Conservation (phyloP, 768 basidiomycete genomes). For the Lepiota venenata region DNA sequence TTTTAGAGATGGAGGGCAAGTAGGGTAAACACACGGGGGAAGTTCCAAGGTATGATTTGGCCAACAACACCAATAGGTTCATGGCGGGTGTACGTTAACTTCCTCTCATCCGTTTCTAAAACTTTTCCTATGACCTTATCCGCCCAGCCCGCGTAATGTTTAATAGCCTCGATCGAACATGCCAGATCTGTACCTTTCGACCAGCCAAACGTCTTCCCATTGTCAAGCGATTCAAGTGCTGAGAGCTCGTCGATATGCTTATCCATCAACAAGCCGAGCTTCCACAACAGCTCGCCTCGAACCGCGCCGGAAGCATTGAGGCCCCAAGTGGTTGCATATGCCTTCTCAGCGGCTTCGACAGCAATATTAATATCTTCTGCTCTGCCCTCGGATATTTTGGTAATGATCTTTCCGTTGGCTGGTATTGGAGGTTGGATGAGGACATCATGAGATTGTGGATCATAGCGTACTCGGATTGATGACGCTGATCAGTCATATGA, state of each 20-base stretch:
- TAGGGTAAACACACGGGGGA: slow-evolving; percentile 37
- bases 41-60: slow-evolving; percentile 46
- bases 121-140: slow-evolving; percentile 76
- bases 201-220: slow-evolving; percentile 55
- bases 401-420: slow-evolving; percentile 64
- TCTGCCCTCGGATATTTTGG: slow-evolving; percentile 55
- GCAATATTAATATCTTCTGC: slow-evolving; percentile 73
- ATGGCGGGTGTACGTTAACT: slow-evolving; percentile 25
- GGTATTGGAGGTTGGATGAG: slow-evolving; percentile 10
- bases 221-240: slow-evolving; percentile 67
- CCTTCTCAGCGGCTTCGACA: slow-evolving; percentile 36
- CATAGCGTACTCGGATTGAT: slow-evolving; percentile 45
- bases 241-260: slow-evolving; percentile 52
- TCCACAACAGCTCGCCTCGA: slow-evolving; percentile 36
- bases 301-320: slow-evolving; percentile 21
- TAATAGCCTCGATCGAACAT: slow-evolving; percentile 43
- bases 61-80: slow-evolving; percentile 25
- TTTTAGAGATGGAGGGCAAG: neutral
- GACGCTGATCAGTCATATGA: slow-evolving; percentile 33
- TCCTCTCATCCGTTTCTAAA: slow-evolving; percentile 45
- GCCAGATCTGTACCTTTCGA: slow-evolving; percentile 47
- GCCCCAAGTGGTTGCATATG: slow-evolving; percentile 46
- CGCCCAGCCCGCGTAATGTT: slow-evolving; percentile 85
- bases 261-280: slow-evolving; percentile 59
- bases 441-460: neutral